Conservation (phyloP, 2,329 filamentous ascomycete genomes). For the Myriosclerotinia scirpicola region DNA sequence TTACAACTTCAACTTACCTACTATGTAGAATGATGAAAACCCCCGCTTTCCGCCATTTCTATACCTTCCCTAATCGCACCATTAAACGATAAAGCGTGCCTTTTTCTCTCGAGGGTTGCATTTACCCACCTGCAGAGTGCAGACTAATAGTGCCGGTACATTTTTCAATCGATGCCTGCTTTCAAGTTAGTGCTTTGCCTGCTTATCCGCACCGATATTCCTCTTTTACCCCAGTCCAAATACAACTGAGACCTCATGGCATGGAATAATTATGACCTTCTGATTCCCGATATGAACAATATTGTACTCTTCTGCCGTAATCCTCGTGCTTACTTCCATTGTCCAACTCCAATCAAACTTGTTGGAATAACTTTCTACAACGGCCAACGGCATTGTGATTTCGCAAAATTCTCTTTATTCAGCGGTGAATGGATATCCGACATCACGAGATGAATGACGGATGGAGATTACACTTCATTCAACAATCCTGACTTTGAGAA, state of each 20-base stretch:
- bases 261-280: neutral
- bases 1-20: too few relatives aligned
- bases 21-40: neutral
- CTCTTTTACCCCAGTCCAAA: slow-evolving; percentile 16
- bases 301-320: slow-evolving; percentile 11
- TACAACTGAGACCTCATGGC: neutral
- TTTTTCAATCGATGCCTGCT: slow-evolving; percentile 14
- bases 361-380: slow-evolving; percentile 4
- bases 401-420: slow-evolving; percentile 11
- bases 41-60: slow-evolving; percentile 1
- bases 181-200: too few relatives aligned
- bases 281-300: slow-evolving; percentile 12
- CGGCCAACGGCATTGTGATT: slow-evolving; percentile 15
- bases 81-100: slow-evolving; percentile 20
- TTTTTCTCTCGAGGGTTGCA: slow-evolving; percentile 17
- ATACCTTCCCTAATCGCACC: slow-evolving; percentile 22
- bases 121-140: slow-evolving; percentile 4
- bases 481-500: neutral
- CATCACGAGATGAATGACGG: slow-evolving; percentile 17
- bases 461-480: slow-evolving; percentile 5
- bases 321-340: slow-evolving; percentile 11
- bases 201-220: slow-evolving; percentile 11
- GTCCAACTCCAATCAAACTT: neutral
- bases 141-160: slow-evolving; percentile 9
- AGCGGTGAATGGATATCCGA: slow-evolving; percentile 13